Evolutionary conservation across 495 filamentous ascomycete genomes (phyloP).

Genomic region (Penicillium nucicola): DNA sequence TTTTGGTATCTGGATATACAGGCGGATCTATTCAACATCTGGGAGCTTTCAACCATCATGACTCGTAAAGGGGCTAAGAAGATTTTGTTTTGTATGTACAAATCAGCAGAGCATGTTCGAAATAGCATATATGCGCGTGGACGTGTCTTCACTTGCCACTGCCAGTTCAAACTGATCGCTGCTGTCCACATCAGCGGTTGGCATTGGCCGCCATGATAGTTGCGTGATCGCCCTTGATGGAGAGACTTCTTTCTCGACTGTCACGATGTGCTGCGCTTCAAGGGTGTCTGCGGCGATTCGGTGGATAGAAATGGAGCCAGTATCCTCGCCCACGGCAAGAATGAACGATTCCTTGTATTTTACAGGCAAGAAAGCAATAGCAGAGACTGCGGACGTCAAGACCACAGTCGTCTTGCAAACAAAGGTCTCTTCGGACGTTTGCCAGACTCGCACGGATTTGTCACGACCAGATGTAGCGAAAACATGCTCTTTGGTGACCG

Average conservation of each 20-base stretch:
- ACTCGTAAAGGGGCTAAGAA: conserved; percentile 18
- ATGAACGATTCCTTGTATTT: conserved; percentile 40
- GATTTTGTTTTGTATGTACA: conserved; percentile 16
- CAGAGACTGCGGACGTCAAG: conserved; percentile 64
- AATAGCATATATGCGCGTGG: conserved; percentile 68
- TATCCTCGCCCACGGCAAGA: conserved; percentile 64
- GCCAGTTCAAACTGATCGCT: conserved; percentile 56
- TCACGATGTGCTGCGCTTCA: conserved; percentile 40
- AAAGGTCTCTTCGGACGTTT: conserved; percentile 33
- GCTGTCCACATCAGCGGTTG: conserved; percentile 7
- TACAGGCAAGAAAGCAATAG: conserved; percentile 61
- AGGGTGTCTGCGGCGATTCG: conserved; percentile 38
- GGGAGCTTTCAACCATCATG: conserved; percentile 29
- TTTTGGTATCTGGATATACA: conserved; percentile 20
- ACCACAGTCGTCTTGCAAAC: conserved; percentile 51
- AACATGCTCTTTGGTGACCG: conserved; percentile 33
- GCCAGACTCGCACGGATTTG: conserved; percentile 80
- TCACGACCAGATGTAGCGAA: conserved; percentile 91
- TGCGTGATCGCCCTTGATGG: conserved; percentile 73
- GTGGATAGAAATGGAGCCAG: conserved; percentile 42
- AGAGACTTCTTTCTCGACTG: conserved; percentile 42
- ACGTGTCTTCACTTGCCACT: conserved; percentile 79
- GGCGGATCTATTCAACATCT: conserved; percentile 31
- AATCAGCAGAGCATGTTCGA: conserved; percentile 29
- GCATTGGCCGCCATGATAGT: conserved; percentile 70